These are phyloP conservation scores for Vaccinium vitisidaea DNA, from an alignment of 148 eudicot genomes.

Conservation along the genomic window DNA sequence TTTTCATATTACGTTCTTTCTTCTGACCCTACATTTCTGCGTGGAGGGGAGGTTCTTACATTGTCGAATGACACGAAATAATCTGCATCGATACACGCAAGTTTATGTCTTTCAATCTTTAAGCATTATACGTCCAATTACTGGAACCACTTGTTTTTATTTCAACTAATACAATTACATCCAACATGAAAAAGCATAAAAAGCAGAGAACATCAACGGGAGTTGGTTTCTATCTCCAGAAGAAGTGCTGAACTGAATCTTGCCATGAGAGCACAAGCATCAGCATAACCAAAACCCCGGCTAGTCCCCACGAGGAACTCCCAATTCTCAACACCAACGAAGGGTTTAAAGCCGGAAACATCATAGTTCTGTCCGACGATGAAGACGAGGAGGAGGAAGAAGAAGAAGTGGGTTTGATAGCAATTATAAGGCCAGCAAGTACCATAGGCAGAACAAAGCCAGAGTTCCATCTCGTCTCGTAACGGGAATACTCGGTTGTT, in stretches of 20 bases:
- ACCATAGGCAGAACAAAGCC: slow-evolving; percentile 76
- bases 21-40: not conserved
- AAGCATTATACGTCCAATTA: not conserved
- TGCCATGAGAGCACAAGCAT: slow-evolving; percentile 81
- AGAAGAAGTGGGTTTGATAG: slow-evolving; percentile 65
- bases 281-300: slow-evolving; percentile 63
- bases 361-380: slow-evolving; percentile 5
- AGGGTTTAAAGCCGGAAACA: slow-evolving; percentile 30
- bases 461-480: slow-evolving; percentile 61
- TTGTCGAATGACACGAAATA: not conserved
- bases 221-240: slow-evolving; percentile 49
- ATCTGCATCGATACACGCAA: not conserved
- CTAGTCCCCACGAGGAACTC: slow-evolving; percentile 79
- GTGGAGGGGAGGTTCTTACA: not conserved
- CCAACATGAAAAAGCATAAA: not conserved
- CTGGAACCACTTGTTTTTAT: not conserved
- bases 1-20: not conserved
- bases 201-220: not conserved
- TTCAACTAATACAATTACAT: not conserved
- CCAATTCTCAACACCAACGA: slow-evolving; percentile 53
- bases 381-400: slow-evolving; percentile 31
- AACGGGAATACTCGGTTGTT: slow-evolving; percentile 25
- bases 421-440: slow-evolving; percentile 72
- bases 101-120: not conserved
- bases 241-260: slow-evolving; percentile 65